Evolutionary conservation across 805 yeast species (phyloP).

Genomic region (Wickerhamiella vanderwaltii): DNA sequence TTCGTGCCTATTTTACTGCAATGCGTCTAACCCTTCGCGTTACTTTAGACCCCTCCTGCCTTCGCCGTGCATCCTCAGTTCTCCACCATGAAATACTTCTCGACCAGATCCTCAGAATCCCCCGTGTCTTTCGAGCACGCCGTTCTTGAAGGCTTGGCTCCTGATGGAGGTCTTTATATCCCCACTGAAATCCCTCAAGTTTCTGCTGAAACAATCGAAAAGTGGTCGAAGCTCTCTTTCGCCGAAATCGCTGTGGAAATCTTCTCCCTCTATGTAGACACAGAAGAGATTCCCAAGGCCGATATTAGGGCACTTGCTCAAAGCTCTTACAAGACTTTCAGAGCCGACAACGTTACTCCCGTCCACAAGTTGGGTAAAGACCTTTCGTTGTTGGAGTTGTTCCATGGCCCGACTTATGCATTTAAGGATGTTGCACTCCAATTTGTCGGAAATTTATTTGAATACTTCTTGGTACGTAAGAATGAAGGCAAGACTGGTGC

Average conservation of each 20-base stretch:
- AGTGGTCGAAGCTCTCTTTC: slow-evolving; percentile 68
- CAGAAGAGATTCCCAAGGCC: slow-evolving; percentile 55
- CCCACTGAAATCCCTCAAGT: slow-evolving; percentile 73
- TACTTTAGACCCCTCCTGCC: neutral
- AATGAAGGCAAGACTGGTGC: slow-evolving; percentile 40
- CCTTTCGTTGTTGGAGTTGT: slow-evolving; percentile 73
- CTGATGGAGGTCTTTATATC: slow-evolving; percentile 91
- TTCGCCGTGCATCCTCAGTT: neutral
- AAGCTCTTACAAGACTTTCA: slow-evolving; percentile 81
- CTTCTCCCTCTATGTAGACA: slow-evolving; percentile 63
- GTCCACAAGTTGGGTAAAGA: slow-evolving; percentile 45
- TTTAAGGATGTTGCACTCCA: slow-evolving; percentile 98
- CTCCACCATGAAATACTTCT: slow-evolving; percentile 24
- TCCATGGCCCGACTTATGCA: slow-evolving; percentile 99
- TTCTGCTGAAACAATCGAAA: slow-evolving; percentile 40
- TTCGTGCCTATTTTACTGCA: too few species aligned
- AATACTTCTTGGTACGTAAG: slow-evolving; percentile 70
- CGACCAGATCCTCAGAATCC: slow-evolving; percentile 30
- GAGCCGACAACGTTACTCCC: slow-evolving; percentile 83
- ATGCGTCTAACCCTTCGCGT: too few species aligned
- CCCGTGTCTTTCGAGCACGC: slow-evolving; percentile 32
- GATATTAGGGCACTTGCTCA: slow-evolving; percentile 54
- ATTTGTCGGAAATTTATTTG: slow-evolving; percentile 93
- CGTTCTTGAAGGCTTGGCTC: slow-evolving; percentile 63
- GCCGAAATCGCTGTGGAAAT: slow-evolving; percentile 80